Evolutionary conservation across 345 rosid species (phyloP).

Genomic region (Salix brachista): DNA sequence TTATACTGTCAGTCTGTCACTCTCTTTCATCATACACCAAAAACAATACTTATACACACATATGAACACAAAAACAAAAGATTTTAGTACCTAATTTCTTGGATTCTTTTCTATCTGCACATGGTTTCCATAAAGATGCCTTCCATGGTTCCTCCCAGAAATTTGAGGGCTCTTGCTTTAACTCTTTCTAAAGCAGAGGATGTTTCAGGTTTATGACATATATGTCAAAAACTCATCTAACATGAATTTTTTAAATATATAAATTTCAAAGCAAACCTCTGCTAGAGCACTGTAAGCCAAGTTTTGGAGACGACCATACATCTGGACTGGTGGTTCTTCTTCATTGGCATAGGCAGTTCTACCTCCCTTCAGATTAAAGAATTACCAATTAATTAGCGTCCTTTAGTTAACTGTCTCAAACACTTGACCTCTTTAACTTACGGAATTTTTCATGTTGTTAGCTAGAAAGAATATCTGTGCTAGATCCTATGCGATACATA

Average conservation of each 20-base stretch:
- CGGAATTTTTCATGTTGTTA: neutral
- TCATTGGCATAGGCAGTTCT: slow-evolving; percentile 11
- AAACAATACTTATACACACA: neutral
- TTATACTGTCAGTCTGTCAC: neutral
- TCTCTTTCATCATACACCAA: neutral
- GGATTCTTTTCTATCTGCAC: slow-evolving; percentile 46
- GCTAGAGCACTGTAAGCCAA: slow-evolving; percentile 65
- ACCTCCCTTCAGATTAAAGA: slow-evolving; percentile 32
- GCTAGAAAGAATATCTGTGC: neutral
- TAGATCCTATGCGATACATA: neutral
- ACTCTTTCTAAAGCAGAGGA: slow-evolving; percentile 46
- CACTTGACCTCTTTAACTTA: neutral
- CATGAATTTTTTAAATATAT: neutral
- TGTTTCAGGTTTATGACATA: slow-evolving; percentile 1
- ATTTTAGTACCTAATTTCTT: slow-evolving; percentile 29
- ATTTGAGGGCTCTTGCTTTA: slow-evolving; percentile 38
- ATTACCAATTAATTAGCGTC: slow-evolving; percentile 5
- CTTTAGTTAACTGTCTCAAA: neutral
- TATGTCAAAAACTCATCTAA: neutral
- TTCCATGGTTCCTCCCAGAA: slow-evolving; percentile 57
- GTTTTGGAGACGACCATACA: slow-evolving; percentile 65
- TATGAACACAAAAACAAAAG: neutral
- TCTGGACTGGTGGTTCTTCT: slow-evolving; percentile 47
- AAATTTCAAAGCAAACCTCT: slow-evolving; percentile 47
- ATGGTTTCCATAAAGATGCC: slow-evolving; percentile 73